phyloP scores from a whole-genome alignment of 306 rosid genomes.

The Vigna reflexopilosa region DNA sequence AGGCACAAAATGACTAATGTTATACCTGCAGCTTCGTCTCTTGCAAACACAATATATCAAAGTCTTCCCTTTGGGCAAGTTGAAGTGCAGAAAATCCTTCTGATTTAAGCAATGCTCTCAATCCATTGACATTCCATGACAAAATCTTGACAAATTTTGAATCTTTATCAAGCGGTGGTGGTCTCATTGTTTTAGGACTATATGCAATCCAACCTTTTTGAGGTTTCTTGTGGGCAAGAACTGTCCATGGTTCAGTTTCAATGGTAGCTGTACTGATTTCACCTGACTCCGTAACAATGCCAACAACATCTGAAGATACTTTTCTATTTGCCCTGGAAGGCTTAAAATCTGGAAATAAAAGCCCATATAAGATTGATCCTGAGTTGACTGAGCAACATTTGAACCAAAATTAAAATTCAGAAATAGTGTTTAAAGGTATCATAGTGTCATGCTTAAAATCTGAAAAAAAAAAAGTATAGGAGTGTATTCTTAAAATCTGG shows the following conservation, averaged over 20 bases:
- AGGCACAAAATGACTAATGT: constrained; percentile 4
- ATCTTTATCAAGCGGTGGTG: constrained; percentile 62
- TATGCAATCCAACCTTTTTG: constrained; percentile 91
- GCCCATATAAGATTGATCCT: constrained; percentile 23
- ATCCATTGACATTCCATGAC: constrained; percentile 98
- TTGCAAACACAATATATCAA: constrained; percentile 90
- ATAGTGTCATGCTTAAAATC: background rate
- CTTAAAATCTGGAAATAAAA: constrained; percentile 56
- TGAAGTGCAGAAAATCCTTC: constrained; percentile 80
- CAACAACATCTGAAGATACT: constrained; percentile 51
- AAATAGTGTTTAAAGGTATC: constrained; percentile 18
- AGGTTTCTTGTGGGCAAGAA: constrained; percentile 97
- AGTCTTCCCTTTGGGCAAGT: constrained; percentile 87
- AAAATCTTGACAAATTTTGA: constrained; percentile 73
- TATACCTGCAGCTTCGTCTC: constrained; percentile 95
- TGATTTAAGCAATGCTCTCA: constrained; percentile 82
- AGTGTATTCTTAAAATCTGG: too few species aligned
- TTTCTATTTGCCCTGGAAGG: constrained; percentile 53
- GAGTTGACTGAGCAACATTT: constrained; percentile 23
- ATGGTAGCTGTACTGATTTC: constrained; percentile 40
- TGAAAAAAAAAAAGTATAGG: background rate
- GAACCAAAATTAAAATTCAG: constrained; percentile 32
- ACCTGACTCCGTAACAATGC: constrained; percentile 40
- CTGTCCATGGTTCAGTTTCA: constrained; percentile 81
- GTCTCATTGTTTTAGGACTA: constrained; percentile 90